Evolutionary conservation across 2,329 filamentous ascomycete genomes (phyloP), one percentile per base, ranked within the genome.

Genomic region (Diaporthe batatas): DNA sequence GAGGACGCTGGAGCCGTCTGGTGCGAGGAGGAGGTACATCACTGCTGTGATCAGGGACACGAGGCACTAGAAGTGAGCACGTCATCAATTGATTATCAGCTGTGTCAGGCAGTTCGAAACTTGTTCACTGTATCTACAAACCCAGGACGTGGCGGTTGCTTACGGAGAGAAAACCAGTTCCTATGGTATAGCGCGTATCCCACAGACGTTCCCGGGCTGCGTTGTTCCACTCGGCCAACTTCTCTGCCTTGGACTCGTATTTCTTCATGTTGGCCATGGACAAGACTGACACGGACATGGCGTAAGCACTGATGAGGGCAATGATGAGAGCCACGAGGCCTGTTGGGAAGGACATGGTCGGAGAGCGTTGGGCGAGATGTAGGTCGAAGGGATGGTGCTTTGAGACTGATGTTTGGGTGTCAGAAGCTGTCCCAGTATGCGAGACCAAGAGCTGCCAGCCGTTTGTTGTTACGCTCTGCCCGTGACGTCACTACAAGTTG

Each of bases 181-280:
- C 79, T 18, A 81, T 77, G 21, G 79, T 80, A 71, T 78, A 78
- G 11, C 79, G 75, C 21, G 78, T 77, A 6, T 77, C 76, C 78
- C 77, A 77, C 16, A 81, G 75, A 8, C 75, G 74, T 51, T 78
- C 77, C 70, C 78, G 75, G 1, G 78, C 79, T 0, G 73, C 72
- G 32, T 68, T 74, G 75, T 79, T 81, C 79, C 79, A 81, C 12
- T 79, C 76, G 10, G 79, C 79, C 3, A 79, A 79, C 70, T 77
- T 78, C 65, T 79, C 71, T 29, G 77, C 79, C 29, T 78, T 77
- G 5, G 72, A 70, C 62, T 80, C 79, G 74, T 80, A 80, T 25
- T 75, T 77, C 18, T 70, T 76, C 21, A 81, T 75, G 59, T 77
- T 78, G 7, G 76, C 74, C 53, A 80, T 79, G 4, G 79, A 79